A percentile compares a stretch with the other conserved stretches of the same genome.
Evolutionary conservation across 257 asterid species (phyloP).

Genomic region (Apocynum venetum): DNA sequence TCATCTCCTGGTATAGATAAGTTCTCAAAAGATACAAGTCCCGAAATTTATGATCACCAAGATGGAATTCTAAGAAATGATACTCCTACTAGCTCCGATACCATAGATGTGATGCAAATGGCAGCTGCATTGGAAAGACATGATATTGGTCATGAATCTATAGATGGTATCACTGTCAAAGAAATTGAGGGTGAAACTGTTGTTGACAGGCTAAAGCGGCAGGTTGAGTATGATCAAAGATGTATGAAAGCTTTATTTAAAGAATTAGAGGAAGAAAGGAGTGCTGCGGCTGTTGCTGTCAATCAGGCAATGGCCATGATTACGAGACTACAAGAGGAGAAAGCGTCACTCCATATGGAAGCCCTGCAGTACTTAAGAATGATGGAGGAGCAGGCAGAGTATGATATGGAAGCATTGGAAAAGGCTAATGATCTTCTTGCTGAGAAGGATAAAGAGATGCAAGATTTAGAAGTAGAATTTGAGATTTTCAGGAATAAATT

Average conservation of each 20-base stretch:
- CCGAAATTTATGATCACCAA: conserved; percentile 9
- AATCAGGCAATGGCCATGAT: conserved; percentile 94
- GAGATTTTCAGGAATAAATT: conserved; percentile 43
- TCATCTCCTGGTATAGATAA: conserved; percentile 22
- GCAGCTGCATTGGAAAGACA: conserved; percentile 30
- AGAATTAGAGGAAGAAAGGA: conserved; percentile 89
- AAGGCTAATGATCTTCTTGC: conserved; percentile 73
- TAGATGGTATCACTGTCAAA: conserved; percentile 32
- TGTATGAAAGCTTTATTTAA: conserved; percentile 50
- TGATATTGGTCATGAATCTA: conserved; percentile 32
- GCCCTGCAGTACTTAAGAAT: conserved; percentile 82
- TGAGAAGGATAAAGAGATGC: conserved; percentile 81
- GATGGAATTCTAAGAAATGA: conserved; percentile 28
- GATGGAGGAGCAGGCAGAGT: conserved; percentile 98
- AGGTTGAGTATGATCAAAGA: conserved; percentile 47
- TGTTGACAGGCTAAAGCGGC: conserved; percentile 47
- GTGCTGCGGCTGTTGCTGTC: conserved; percentile 75
- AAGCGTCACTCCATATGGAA: conserved; percentile 91
- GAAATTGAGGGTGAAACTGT: conserved; percentile 56
- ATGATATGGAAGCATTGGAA: conserved; percentile 79
- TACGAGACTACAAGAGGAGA: conserved; percentile 90
- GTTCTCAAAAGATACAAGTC: conserved; percentile 9
- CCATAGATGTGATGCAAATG: conserved; percentile 23
- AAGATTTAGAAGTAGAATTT: conserved; percentile 70
- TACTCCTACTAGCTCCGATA: conserved; percentile 23